phyloP scores from a whole-genome alignment of 2,329 filamentous ascomycete genomes.

The Ophiobolus disseminans region DNA sequence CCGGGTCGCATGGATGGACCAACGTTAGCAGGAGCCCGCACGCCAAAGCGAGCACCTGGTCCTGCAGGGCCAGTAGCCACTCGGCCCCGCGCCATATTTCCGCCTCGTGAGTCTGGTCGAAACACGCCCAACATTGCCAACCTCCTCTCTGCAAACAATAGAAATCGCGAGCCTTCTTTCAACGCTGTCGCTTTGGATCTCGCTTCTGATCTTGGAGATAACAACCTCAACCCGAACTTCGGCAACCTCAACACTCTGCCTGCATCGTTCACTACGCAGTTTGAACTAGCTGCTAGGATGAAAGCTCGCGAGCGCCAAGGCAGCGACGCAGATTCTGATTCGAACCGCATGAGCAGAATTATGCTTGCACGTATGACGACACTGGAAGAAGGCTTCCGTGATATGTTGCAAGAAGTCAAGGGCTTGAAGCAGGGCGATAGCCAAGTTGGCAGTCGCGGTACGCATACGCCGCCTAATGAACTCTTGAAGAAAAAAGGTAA shows the following conservation, averaged over 20 bases:
- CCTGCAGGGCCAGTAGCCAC: conserved; percentile 34
- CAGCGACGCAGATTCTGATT: conserved; percentile 42
- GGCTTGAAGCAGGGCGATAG: conserved; percentile 59
- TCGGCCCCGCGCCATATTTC: conserved; percentile 40
- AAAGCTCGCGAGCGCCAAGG: conserved; percentile 28
- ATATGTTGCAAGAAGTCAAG: conserved; percentile 83
- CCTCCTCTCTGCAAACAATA: conserved; percentile 59
- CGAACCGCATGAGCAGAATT: conserved; percentile 66
- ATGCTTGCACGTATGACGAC: conserved; percentile 92
- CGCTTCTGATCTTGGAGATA: conserved; percentile 75
- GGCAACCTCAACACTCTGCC: conserved; percentile 70
- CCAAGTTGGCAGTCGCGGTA: conserved; percentile 33
- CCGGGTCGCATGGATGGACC: conserved; percentile 39
- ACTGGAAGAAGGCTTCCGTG: conserved; percentile 86
- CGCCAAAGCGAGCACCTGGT: conserved; percentile 57
- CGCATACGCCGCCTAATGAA: conserved; percentile 38
- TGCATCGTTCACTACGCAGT: conserved; percentile 79
- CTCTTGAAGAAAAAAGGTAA: conserved; percentile 36
- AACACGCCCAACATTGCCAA: conserved; percentile 64
- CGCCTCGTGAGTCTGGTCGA: conserved; percentile 62
- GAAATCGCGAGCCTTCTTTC: conserved; percentile 65
- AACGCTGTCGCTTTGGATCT: conserved; percentile 69
- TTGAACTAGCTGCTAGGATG: conserved; percentile 45
- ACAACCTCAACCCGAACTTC: conserved; percentile 63
- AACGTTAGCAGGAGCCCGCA: conserved; percentile 44